These are phyloP conservation scores for Linderniella brevidens DNA, from an alignment of 257 asterid genomes.

Conservation along the genomic window DNA sequence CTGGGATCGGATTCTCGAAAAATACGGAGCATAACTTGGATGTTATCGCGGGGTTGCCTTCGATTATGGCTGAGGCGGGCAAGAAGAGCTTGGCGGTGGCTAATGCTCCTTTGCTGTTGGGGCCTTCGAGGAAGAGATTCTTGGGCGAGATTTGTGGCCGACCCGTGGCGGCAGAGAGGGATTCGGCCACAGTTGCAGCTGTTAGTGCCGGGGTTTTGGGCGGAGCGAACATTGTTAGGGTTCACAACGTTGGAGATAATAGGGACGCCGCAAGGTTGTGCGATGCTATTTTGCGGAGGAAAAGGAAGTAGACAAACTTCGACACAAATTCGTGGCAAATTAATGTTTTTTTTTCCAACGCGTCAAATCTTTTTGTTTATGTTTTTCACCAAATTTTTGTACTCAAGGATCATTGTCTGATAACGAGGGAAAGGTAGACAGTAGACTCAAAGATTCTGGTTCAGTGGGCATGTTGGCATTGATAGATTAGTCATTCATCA, in stretches of 20 bases:
- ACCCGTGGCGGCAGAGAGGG: slow-evolving; percentile 37
- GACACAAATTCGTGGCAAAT: too few species aligned
- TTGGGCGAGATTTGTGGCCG: slow-evolving; percentile 61
- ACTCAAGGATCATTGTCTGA: too few species aligned
- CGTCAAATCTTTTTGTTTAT: too few species aligned
- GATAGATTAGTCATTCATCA: too few species aligned
- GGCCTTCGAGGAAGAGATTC: slow-evolving; percentile 87
- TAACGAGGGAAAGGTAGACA: too few species aligned
- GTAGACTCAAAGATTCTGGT: too few species aligned
- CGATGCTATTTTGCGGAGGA: slow-evolving; percentile 65
- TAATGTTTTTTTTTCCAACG: too few species aligned
- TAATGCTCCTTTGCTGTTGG: slow-evolving; percentile 55
- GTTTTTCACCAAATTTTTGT: too few species aligned
- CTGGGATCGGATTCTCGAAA: slow-evolving; percentile 88
- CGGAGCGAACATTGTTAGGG: slow-evolving; percentile 82
- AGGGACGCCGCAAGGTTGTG: slow-evolving; percentile 62
- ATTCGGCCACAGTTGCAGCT: slow-evolving; percentile 65
- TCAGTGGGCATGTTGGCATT: too few species aligned
- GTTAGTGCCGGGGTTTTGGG: slow-evolving; percentile 48
- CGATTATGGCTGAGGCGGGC: slow-evolving; percentile 39
- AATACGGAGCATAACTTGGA: slow-evolving; percentile 63
- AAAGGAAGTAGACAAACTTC: too few species aligned
- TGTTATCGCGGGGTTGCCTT: slow-evolving; percentile 34
- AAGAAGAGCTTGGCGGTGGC: slow-evolving; percentile 49
- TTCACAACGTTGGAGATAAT: slow-evolving; percentile 61